phyloP scores from a whole-genome alignment of 2,329 filamentous ascomycete species.

The Aspergillus uvarum region DNA sequence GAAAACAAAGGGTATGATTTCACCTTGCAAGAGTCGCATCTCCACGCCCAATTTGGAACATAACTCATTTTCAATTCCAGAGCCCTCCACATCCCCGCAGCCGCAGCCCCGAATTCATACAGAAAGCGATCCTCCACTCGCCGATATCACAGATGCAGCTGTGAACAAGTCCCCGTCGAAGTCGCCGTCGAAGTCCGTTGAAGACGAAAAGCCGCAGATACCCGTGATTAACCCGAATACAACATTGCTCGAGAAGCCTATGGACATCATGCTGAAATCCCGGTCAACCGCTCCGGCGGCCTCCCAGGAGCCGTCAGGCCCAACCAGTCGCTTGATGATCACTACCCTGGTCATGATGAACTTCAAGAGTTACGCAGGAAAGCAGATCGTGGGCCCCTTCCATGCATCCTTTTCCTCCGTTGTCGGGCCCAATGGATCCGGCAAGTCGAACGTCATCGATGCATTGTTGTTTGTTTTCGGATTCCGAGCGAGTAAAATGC shows the following conservation, averaged over 20 bases:
- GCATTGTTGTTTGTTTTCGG: slow-evolving; percentile 98
- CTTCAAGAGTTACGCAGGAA: slow-evolving; percentile 97
- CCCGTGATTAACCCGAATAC: slow-evolving; percentile 71
- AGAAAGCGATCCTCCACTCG: slow-evolving; percentile 59
- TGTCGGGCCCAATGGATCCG: slow-evolving; percentile 95
- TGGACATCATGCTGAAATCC: slow-evolving; percentile 91
- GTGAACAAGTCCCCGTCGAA: slow-evolving; percentile 61
- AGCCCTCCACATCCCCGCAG: slow-evolving; percentile 56
- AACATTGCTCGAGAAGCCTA: slow-evolving; percentile 78
- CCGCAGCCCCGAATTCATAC: slow-evolving; percentile 38
- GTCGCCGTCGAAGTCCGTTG: slow-evolving; percentile 45
- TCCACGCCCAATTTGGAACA: slow-evolving; percentile 42
- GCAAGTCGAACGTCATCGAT: slow-evolving; percentile 98
- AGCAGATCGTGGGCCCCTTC: slow-evolving; percentile 94
- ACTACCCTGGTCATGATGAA: slow-evolving; percentile 90
- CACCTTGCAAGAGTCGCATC: slow-evolving; percentile 42
- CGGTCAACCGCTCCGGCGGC: slow-evolving; percentile 65
- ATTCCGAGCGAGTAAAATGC: slow-evolving; percentile 98
- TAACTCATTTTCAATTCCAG: slow-evolving; percentile 49
- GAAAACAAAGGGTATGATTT: slow-evolving; percentile 65
- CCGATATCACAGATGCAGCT: slow-evolving; percentile 69
- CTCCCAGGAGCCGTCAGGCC: slow-evolving; percentile 70
- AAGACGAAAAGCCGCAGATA: slow-evolving; percentile 51
- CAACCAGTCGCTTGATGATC: slow-evolving; percentile 86
- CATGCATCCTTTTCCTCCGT: slow-evolving; percentile 97